Evolutionary conservation across 495 filamentous ascomycete genomes (phyloP).

Genomic region (Melanomma pulvis-pyrius): DNA sequence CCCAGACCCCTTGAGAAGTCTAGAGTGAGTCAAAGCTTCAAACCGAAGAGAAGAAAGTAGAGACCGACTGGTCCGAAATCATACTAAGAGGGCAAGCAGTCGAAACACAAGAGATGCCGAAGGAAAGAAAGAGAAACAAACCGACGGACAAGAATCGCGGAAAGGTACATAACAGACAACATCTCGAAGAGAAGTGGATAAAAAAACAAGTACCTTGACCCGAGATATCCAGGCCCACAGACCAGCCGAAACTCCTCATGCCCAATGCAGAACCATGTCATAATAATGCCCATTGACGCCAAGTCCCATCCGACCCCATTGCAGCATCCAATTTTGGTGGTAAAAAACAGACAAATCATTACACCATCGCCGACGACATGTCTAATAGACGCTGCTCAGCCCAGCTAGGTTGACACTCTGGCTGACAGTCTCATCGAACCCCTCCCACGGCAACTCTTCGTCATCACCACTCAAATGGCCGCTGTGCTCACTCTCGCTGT

Average conservation of each 20-base stretch:
- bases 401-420: neutral
- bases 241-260: neutral
- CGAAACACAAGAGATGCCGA: neutral
- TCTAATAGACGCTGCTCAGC: constrained; percentile 2
- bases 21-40: constrained; percentile 8
- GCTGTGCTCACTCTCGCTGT: constrained; percentile 23
- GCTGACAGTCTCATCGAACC: constrained; percentile 20
- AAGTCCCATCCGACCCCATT: neutral
- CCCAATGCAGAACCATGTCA: neutral
- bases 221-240: neutral
- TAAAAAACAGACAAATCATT: neutral
- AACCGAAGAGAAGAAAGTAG: neutral
- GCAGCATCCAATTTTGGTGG: neutral
- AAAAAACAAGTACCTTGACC: neutral
- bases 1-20: neutral
- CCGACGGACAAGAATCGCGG: neutral
- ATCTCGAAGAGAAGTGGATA: neutral
- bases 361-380: neutral
- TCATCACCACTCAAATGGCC: constrained; percentile 3
- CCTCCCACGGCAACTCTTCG: constrained; percentile 40
- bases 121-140: neutral
- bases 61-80: neutral
- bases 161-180: neutral
- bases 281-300: neutral
- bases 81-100: neutral